A percentile compares a stretch with the other conserved stretches of the same genome.
Conservation (phyloP, 805 yeast genomes). For the Danielia reshetovae region DNA sequence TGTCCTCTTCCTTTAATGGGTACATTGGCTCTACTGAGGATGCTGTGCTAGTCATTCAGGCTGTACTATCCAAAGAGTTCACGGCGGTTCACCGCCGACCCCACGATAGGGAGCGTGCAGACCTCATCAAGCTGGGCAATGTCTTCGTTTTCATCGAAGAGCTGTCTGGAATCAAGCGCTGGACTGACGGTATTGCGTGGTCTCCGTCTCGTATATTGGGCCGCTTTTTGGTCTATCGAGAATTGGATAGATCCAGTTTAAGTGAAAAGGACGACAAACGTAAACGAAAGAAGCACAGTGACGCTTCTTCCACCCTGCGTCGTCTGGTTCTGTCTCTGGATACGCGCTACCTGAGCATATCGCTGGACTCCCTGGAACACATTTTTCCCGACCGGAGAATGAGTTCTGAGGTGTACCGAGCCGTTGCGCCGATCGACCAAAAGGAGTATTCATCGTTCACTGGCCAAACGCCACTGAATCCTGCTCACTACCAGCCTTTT, state of each 20-base stretch:
- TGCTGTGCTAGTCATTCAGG: constrained; percentile 77
- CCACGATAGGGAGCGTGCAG: constrained; percentile 67
- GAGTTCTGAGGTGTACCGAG: neutral
- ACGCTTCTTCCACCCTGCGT: neutral
- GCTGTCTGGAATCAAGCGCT: constrained; percentile 76
- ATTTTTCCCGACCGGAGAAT: neutral
- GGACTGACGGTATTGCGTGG: constrained; percentile 98
- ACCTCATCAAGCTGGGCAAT: constrained; percentile 68
- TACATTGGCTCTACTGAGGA: constrained; percentile 80
- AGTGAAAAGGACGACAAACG: constrained; percentile 43
- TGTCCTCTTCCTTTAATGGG: constrained; percentile 62
- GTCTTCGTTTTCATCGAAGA: constrained; percentile 85
- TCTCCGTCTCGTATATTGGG: constrained; percentile 87
- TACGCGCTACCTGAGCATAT: neutral
- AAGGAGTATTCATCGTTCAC: neutral
- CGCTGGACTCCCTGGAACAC: neutral
- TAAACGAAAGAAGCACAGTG: constrained; percentile 26
- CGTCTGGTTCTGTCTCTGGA: neutral
- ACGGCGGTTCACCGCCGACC: constrained; percentile 73
- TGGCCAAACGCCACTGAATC: too few species aligned
- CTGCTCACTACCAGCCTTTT: neutral
- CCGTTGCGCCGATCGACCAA: neutral
- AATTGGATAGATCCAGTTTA: constrained; percentile 39
- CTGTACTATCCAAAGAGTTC: constrained; percentile 60
- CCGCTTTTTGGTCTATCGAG: constrained; percentile 78